These are phyloP conservation scores for Intubia oerlemansii DNA, from an alignment of 2,329 filamentous ascomycete genomes.

Conservation along the genomic window DNA sequence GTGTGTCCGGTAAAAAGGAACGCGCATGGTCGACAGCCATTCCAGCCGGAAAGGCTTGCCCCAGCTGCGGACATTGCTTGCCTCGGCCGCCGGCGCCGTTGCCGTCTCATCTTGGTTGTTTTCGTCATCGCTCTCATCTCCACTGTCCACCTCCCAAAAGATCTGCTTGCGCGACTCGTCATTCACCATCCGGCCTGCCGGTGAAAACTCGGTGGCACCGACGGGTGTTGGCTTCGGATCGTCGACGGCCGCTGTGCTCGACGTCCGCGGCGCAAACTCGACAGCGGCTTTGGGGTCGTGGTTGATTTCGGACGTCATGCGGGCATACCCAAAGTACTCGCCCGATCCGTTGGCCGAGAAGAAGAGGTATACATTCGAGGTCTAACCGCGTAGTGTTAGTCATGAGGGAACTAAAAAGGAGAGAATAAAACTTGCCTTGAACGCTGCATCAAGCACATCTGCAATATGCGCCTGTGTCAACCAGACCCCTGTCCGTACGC, in stretches of 20 bases:
- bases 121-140: conserved; percentile 8
- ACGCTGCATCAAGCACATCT: conserved; percentile 60
- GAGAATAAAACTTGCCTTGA: conserved; percentile 33
- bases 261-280: conserved; percentile 44
- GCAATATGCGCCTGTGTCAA: conserved; percentile 92
- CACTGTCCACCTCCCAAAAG: conserved; percentile 68
- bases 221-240: conserved; percentile 64
- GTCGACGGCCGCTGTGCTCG: conserved; percentile 37
- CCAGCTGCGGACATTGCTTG: conserved; percentile 25
- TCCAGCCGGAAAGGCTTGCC: conserved; percentile 82
- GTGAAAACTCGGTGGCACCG: conserved; percentile 54
- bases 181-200: conserved; percentile 72
- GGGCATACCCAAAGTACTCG: conserved; percentile 88
- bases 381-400: background rate
- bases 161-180: conserved; percentile 88
- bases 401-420: background rate
- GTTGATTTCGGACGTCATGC: conserved; percentile 70
- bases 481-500: conserved; percentile 76
- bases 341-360: conserved; percentile 97
- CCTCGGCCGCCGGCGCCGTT: background rate
- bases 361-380: conserved; percentile 76
- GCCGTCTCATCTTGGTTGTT: conserved; percentile 6
- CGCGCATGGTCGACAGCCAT: conserved; percentile 64
- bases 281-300: conserved; percentile 51
- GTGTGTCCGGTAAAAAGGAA: conserved; percentile 77